Evolutionary conservation across 2,329 filamentous ascomycete species (phyloP).

Genomic region (Aspergillus bombycis): DNA sequence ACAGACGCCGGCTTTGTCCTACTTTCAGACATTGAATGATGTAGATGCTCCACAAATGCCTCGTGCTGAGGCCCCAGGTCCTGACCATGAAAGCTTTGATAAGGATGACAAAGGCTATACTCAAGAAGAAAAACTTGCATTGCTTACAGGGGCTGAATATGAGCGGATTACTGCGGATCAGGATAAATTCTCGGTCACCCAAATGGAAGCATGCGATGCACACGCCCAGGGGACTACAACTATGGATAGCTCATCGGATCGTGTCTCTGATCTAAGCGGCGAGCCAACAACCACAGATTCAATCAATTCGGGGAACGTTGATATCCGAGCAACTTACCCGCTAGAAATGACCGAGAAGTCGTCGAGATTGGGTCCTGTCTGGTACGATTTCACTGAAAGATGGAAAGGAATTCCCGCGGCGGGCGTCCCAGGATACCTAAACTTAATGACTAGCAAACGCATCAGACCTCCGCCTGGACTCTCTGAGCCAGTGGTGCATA

Average conservation of each 20-base stretch:
- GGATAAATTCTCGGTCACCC: background rate
- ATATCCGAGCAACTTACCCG: background rate
- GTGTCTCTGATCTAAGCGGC: background rate
- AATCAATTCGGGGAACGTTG: background rate
- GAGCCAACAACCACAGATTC: background rate
- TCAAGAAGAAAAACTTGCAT: background rate
- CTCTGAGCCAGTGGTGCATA: slow-evolving; percentile 7
- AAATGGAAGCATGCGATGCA: background rate
- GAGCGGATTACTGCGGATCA: background rate
- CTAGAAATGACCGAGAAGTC: background rate
- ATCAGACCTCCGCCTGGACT: slow-evolving; percentile 24
- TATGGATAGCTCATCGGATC: background rate
- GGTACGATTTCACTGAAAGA: background rate
- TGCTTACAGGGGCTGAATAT: background rate
- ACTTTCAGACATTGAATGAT: background rate
- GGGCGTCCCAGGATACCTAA: background rate
- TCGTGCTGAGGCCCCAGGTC: background rate
- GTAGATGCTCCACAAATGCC: background rate
- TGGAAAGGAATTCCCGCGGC: background rate
- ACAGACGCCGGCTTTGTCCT: background rate
- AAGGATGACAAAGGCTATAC: too few species aligned
- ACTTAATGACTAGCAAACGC: background rate
- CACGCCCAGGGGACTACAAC: background rate
- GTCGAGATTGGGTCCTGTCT: too few species aligned
- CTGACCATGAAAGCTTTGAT: background rate